Evolutionary conservation across 768 basidiomycete species (phyloP).

Genomic region (Flagelloscypha sp.): DNA sequence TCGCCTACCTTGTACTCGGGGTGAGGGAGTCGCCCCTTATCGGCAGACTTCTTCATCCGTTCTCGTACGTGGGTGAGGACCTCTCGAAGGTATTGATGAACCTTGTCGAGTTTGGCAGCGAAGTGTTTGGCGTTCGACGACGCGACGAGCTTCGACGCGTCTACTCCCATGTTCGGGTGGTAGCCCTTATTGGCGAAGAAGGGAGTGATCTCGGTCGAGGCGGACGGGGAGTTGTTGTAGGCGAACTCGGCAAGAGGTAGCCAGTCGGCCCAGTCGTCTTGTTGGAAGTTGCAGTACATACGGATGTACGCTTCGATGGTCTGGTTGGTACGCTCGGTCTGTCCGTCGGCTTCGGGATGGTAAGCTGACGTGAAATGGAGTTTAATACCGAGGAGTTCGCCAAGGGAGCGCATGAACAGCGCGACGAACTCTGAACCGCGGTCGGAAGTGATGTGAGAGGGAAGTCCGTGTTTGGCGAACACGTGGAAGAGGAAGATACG

Average conservation of each 20-base stretch:
- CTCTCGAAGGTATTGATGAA: constrained; percentile 25
- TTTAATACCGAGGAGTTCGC: constrained; percentile 22
- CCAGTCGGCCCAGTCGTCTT: constrained; percentile 16
- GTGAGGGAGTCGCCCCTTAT: constrained; percentile 16
- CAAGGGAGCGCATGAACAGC: constrained; percentile 23
- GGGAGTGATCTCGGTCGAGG: constrained; percentile 15
- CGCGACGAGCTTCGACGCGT: constrained; percentile 10
- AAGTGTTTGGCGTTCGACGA: constrained; percentile 19
- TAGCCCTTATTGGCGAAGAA: constrained; percentile 19
- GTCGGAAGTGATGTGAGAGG: constrained; percentile 19
- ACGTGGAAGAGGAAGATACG: constrained; percentile 15
- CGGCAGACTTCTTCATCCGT: constrained; percentile 18
- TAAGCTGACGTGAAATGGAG: constrained; percentile 29
- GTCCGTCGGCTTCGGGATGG: constrained; percentile 35
- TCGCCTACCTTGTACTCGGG: constrained; percentile 24
- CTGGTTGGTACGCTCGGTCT: constrained; percentile 28
- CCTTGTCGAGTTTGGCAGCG: constrained; percentile 16
- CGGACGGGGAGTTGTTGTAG: constrained; percentile 15
- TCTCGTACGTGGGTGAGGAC: constrained; percentile 23
- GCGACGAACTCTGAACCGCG: constrained; percentile 22
- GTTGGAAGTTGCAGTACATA: constrained; percentile 13
- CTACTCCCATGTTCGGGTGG: constrained; percentile 10
- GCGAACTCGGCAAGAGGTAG: constrained; percentile 17
- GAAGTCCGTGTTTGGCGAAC: constrained; percentile 23
- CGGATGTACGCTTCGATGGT: constrained; percentile 14